Conservation (phyloP, 139 green algal species). For the Tetratostichococcus sp. region DNA sequence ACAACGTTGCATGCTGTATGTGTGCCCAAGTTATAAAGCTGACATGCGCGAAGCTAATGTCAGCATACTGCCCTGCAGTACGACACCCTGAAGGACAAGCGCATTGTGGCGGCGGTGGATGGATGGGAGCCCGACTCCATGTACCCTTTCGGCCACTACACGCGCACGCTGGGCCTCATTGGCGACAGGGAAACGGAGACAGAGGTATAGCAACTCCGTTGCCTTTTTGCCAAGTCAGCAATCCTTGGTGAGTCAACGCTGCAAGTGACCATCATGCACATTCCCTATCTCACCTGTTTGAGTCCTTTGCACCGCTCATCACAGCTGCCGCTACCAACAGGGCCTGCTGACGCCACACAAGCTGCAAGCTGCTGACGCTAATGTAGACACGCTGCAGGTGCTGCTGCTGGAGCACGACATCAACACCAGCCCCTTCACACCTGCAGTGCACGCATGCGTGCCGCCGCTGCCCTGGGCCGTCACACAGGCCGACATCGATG, state of each 20-base stretch:
- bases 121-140: slow-evolving; percentile 63
- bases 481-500: slow-evolving; percentile 37
- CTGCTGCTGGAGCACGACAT: slow-evolving; percentile 89
- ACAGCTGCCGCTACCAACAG: too few relatives aligned
- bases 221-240: neutral
- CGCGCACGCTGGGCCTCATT: slow-evolving; percentile 75
- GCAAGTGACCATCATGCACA: too few relatives aligned
- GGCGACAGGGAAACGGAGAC: slow-evolving; percentile 81
- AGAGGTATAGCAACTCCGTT: slow-evolving; percentile 29
- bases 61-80: too few relatives aligned
- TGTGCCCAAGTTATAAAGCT: too few relatives aligned
- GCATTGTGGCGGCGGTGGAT: slow-evolving; percentile 80
- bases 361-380: too few relatives aligned
- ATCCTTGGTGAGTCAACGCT: too few relatives aligned
- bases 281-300: too few relatives aligned
- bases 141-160: slow-evolving; percentile 77
- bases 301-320: too few relatives aligned
- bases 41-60: too few relatives aligned
- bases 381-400: slow-evolving; percentile 40
- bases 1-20: too few relatives aligned
- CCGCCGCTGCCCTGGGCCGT: slow-evolving; percentile 87
- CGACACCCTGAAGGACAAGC: slow-evolving; percentile 72
- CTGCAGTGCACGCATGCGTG: slow-evolving; percentile 90
- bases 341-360: too few relatives aligned
- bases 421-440: slow-evolving; percentile 79